Evolutionary conservation across 805 yeast genomes (phyloP), one percentile per base, ranked within the genome.

Genomic region (Hanseniaspora meyeri): DNA sequence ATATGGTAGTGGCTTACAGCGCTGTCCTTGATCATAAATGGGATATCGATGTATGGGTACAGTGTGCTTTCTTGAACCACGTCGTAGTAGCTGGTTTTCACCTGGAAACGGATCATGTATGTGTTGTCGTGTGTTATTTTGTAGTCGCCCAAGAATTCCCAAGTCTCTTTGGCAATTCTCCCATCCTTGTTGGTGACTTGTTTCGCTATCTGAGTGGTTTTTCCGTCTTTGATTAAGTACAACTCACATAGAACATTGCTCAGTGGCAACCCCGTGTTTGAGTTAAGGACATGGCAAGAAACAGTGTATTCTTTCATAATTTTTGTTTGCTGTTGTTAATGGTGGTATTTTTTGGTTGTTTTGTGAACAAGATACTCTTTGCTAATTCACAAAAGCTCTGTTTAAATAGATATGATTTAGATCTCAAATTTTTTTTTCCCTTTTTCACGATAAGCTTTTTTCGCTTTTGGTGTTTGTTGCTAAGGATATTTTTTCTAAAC

Each of bases 201-300:
- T 60, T 77, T 69, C 2, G 89, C 95, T 63, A 89, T 62, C 63
- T 56, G 27, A 66, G 59, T 52, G 51, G 9, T 59, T 59, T 67
- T 16, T 64, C 53, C 20, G 55, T 17, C 61, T 5, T 62, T 64
- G 3, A 72, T 57, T 36, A 59, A 61, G 64, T 72, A 79, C 39
- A 85, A 70, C 32, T 81, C 81, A 65, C 93, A 87, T 2, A 74
- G 70, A n/a, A 90, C 90, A n/a, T 74, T 76, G 0, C 70, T 66
- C 1, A 96, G 96, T 0, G 97, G 97, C 59, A 73, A 76, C 0
- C 97, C 97, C 8, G 74, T 69, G 10, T 85, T 82, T 7, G 96
- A 89, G 64, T 90, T 96, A 24, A 90, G 74, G 10, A 90, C 79
- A 67, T 90, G 97, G 71, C 97, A 90, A 2, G 96, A 89, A 42